phyloP scores from a whole-genome alignment of 768 basidiomycete species.

The Amylocystis lapponica region DNA sequence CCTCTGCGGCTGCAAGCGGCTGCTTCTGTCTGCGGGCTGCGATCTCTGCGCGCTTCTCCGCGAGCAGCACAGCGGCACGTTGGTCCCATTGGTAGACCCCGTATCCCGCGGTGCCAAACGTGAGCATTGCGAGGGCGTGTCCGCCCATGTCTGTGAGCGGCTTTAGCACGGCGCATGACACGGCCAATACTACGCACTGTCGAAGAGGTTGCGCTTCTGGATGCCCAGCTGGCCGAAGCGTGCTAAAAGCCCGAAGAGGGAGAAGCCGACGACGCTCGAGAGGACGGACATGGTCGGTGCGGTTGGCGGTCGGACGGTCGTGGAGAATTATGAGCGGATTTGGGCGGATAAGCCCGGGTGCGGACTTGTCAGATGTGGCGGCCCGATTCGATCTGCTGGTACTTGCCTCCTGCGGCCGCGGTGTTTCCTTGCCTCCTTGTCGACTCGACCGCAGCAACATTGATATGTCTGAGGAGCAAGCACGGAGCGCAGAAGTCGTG shows the following conservation, averaged over 20 bases:
- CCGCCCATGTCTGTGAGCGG: slow-evolving; percentile 56
- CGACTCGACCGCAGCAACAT: not conserved
- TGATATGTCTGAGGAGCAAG: no score
- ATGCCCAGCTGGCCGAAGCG: slow-evolving; percentile 86
- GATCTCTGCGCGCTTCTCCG: slow-evolving; percentile 58
- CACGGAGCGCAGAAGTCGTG: slow-evolving; percentile 10
- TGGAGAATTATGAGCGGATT: not conserved
- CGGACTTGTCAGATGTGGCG: no score
- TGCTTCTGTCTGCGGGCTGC: slow-evolving; percentile 37
- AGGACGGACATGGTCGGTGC: slow-evolving; percentile 51
- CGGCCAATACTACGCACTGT: slow-evolving; percentile 49
- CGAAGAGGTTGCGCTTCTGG: slow-evolving; percentile 71
- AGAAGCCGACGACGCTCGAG: slow-evolving; percentile 70
- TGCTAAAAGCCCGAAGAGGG: slow-evolving; percentile 75
- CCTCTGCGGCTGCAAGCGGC: not conserved
- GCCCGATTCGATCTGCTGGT: no score
- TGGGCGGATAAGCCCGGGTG: no score
- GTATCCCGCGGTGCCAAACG: slow-evolving; percentile 72
- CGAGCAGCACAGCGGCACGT: slow-evolving; percentile 54
- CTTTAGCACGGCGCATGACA: no score
- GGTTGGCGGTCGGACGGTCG: not conserved
- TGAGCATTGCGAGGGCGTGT: slow-evolving; percentile 62
- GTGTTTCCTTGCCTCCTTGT: not conserved
- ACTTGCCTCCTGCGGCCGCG: not conserved
- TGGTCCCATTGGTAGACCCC: slow-evolving; percentile 65